Evolutionary conservation across 1,284 basidiomycete species (phyloP).

Genomic region (Boletus calvinii): DNA sequence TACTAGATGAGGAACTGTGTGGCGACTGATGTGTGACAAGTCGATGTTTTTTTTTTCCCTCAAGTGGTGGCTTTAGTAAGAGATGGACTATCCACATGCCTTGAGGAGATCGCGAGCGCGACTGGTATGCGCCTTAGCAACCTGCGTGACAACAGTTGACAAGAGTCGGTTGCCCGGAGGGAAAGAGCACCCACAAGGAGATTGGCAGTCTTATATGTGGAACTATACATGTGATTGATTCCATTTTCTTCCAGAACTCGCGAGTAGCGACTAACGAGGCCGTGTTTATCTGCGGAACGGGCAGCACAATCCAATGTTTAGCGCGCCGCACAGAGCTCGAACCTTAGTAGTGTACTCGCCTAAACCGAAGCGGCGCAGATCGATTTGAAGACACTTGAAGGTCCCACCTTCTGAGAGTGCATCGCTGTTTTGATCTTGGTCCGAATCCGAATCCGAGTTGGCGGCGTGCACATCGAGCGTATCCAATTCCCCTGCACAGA

Average conservation of each 20-base stretch:
- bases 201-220: slow-evolving; percentile 83
- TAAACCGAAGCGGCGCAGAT: slow-evolving; percentile 65
- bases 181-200: slow-evolving; percentile 51
- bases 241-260: slow-evolving; percentile 65
- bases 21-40: background rate
- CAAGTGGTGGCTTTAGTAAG: slow-evolving; percentile 2
- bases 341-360: slow-evolving; percentile 40
- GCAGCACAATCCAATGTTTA: slow-evolving; percentile 1
- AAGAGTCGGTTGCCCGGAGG: slow-evolving; percentile 1
- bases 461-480: slow-evolving; percentile 45
- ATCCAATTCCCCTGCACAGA: slow-evolving; percentile 66
- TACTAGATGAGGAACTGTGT: slow-evolving; percentile 1
- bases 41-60: slow-evolving; percentile 1
- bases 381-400: slow-evolving; percentile 67
- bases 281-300: slow-evolving; percentile 58
- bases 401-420: slow-evolving; percentile 35
- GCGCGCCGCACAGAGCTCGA: slow-evolving; percentile 1
- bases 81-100: slow-evolving; percentile 27
- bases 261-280: slow-evolving; percentile 75
- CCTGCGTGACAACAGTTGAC: slow-evolving; percentile 20
- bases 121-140: slow-evolving; percentile 26
- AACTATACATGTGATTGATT: slow-evolving; percentile 84
- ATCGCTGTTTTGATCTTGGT: slow-evolving; percentile 36
- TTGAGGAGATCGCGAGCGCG: slow-evolving; percentile 33
- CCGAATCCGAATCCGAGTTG: slow-evolving; percentile 32